Conservation (phyloP, 2,329 filamentous ascomycete species). For the Aspergillus sp. region DNA sequence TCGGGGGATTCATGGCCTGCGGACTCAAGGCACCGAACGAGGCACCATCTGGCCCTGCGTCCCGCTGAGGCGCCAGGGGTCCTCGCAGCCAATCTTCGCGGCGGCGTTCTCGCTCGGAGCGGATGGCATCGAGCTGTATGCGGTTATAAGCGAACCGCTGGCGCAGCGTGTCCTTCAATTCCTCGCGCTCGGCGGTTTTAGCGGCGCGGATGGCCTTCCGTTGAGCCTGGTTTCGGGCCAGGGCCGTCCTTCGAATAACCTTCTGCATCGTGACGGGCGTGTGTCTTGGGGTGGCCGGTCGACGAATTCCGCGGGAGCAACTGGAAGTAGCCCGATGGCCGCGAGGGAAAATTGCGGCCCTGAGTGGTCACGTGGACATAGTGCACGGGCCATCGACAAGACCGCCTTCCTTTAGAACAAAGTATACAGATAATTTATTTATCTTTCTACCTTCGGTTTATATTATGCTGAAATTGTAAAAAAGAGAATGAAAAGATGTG, state of each 20-base stretch:
- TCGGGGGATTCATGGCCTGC: conserved; percentile 35
- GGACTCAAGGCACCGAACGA: conserved; percentile 59
- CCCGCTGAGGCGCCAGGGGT: conserved; percentile 72
- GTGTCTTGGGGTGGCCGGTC: conserved; percentile 31
- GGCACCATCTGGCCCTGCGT: conserved; percentile 60
- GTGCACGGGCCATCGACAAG: background rate
- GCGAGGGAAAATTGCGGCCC: conserved; percentile 25
- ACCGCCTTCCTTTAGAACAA: background rate
- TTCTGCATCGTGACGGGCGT: conserved; percentile 62
- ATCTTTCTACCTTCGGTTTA: too few species aligned
- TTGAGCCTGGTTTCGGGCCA: conserved; percentile 64
- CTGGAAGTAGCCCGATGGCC: background rate
- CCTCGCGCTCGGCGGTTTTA: conserved; percentile 40
- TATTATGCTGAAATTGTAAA: too few species aligned
- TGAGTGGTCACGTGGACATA: conserved; percentile 15
- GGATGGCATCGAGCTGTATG: conserved; percentile 38
- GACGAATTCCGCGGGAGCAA: conserved; percentile 1
- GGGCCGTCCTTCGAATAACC: conserved; percentile 63
- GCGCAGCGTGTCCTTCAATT: conserved; percentile 31
- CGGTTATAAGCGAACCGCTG: conserved; percentile 32
- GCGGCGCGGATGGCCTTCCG: conserved; percentile 46
- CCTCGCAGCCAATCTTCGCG: conserved; percentile 78
- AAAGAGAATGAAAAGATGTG: too few species aligned
- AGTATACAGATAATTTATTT: too few species aligned
- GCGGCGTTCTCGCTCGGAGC: conserved; percentile 56